These are phyloP conservation scores for Aspergillus uvarum DNA, from an alignment of 2,329 filamentous ascomycete species.

Conservation along the genomic window DNA sequence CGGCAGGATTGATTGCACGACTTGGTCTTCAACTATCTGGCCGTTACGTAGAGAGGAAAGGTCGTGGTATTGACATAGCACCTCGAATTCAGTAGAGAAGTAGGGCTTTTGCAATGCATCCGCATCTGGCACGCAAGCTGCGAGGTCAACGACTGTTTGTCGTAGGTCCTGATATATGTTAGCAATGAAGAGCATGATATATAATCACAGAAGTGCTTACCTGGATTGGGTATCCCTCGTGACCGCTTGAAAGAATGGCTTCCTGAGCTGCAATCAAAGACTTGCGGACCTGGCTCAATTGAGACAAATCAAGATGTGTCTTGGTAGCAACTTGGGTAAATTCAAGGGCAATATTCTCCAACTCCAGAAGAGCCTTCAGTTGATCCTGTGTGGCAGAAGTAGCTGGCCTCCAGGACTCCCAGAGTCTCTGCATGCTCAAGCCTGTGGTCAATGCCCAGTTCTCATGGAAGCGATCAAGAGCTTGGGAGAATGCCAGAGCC, in stretches of 20 bases:
- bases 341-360: constrained; percentile 37
- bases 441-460: constrained; percentile 74
- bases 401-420: constrained; percentile 68
- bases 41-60: constrained; percentile 24
- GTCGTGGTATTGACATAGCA: constrained; percentile 48
- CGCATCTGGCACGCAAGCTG: constrained; percentile 30
- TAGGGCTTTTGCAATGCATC: constrained; percentile 39
- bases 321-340: constrained; percentile 40
- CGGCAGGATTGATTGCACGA: constrained; percentile 33
- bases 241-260: constrained; percentile 36
- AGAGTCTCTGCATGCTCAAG: constrained; percentile 75
- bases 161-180: constrained; percentile 32
- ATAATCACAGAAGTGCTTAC: constrained; percentile 17
- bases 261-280: constrained; percentile 42
- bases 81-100: constrained; percentile 49
- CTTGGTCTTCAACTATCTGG: constrained; percentile 13
- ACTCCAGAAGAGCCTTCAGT: constrained; percentile 34
- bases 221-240: constrained; percentile 37
- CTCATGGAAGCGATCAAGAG: constrained; percentile 60
- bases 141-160: constrained; percentile 38
- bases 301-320: constrained; percentile 36
- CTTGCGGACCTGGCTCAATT: constrained; percentile 37
- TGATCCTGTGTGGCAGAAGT: constrained; percentile 44
- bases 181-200: constrained; percentile 11
- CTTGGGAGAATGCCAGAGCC: constrained; percentile 27